Percentiles rank a stretch among this genome's conserved stretches.
Evolutionary conservation across 208 protist species (phyloP).

Genomic region (Zelonia costaricensis): DNA sequence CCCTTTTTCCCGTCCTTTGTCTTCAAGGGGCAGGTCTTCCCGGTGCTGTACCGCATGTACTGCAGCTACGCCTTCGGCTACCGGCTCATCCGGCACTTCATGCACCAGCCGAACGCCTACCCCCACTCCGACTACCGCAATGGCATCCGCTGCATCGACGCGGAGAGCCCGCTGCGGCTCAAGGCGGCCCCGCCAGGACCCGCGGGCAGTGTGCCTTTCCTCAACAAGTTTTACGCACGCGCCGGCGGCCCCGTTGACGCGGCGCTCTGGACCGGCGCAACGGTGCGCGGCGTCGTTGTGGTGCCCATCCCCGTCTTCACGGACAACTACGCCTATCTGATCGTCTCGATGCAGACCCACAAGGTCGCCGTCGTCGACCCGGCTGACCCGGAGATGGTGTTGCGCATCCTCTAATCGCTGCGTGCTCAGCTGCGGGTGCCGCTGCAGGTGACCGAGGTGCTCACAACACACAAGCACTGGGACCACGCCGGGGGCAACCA

Average conservation of each 20-base stretch:
- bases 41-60: conserved; percentile 70
- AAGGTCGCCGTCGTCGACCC: conserved; percentile 75
- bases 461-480: conserved; percentile 97
- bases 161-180: conserved; percentile 9
- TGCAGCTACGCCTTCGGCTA: conserved; percentile 72
- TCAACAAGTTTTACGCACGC: conserved; percentile 16
- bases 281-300: conserved; percentile 32
- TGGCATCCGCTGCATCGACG: conserved; percentile 59
- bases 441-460: conserved; percentile 73
- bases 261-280: conserved; percentile 6
- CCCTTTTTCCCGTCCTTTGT: conserved; percentile 54
- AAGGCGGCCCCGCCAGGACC: conserved; percentile 10
- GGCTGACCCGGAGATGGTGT: conserved; percentile 61
- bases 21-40: conserved; percentile 66
- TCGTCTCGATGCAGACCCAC: conserved; percentile 61
- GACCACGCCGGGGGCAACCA: conserved; percentile 95
- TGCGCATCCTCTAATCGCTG: conserved; percentile 47
- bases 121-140: conserved; percentile 84
- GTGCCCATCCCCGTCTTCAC: conserved; percentile 78
- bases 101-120: conserved; percentile 54
- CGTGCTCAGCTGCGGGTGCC: conserved; percentile 30
- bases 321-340: conserved; percentile 93
- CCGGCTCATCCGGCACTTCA: conserved; percentile 35
- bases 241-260: conserved; percentile 19
- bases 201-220: neutral